Evolutionary conservation across 306 rosid genomes (phyloP).

Genomic region (Acacia crassicarpa): DNA sequence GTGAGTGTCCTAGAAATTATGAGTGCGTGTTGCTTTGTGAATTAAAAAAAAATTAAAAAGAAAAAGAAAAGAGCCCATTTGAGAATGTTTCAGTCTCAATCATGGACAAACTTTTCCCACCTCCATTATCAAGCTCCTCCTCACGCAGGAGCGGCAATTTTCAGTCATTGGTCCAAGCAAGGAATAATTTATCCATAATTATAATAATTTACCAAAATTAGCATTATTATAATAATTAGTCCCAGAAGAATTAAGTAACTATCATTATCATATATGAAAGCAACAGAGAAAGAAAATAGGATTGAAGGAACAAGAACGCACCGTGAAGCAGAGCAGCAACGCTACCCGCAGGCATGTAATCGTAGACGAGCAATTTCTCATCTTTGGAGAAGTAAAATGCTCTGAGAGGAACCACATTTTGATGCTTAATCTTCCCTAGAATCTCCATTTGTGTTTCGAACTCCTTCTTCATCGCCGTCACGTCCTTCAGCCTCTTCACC

Average conservation of each 20-base stretch:
- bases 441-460: slow-evolving; percentile 61
- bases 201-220: not conserved
- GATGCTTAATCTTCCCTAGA: slow-evolving; percentile 61
- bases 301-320: slow-evolving; percentile 17
- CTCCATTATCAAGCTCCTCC: not conserved
- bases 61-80: not conserved
- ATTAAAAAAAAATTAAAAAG: not conserved
- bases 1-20: slow-evolving; percentile 5
- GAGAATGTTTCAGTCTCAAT: slow-evolving; percentile 36
- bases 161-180: not conserved
- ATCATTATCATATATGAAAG: not conserved
- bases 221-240: not conserved
- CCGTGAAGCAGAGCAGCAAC: slow-evolving; percentile 87
- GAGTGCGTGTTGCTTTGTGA: slow-evolving; percentile 4
- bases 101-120: not conserved
- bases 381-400: slow-evolving; percentile 79
- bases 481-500: slow-evolving; percentile 74
- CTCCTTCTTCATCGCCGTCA: slow-evolving; percentile 53
- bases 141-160: not conserved
- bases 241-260: not conserved
- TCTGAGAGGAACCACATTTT: slow-evolving; percentile 67
- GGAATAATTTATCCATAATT: not conserved
- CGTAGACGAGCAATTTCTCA: slow-evolving; percentile 74
- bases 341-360: slow-evolving; percentile 74
- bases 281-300: not conserved